These are phyloP conservation scores for Jasminum sambac DNA, from an alignment of 257 asterid genomes.

Conservation along the genomic window DNA sequence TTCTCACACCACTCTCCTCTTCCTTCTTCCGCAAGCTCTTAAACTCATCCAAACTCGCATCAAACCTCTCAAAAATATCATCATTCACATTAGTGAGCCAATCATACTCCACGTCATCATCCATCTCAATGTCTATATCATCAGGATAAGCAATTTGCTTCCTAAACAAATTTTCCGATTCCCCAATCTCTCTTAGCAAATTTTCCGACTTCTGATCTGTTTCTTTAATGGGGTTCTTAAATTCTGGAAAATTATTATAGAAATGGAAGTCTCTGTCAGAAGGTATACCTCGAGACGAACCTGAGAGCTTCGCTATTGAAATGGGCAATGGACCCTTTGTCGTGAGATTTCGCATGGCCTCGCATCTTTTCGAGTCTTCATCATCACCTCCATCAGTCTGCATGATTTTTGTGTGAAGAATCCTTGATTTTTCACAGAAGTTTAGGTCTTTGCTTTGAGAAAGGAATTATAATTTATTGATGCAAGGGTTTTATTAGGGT, in stretches of 20 bases:
- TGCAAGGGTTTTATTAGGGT: slow-evolving; percentile 48
- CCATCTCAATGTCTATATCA: slow-evolving; percentile 56
- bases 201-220: slow-evolving; percentile 51
- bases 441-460: slow-evolving; percentile 11
- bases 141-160: slow-evolving; percentile 53
- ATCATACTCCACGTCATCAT: slow-evolving; percentile 69
- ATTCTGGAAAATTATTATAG: slow-evolving; percentile 76
- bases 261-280: slow-evolving; percentile 75
- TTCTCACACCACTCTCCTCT: slow-evolving; percentile 61
- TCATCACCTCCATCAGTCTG: slow-evolving; percentile 63
- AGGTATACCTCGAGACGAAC: slow-evolving; percentile 79
- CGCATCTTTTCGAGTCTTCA: slow-evolving; percentile 35
- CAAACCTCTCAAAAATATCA: slow-evolving; percentile 66
- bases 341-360: slow-evolving; percentile 42
- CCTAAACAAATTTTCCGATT: slow-evolving; percentile 51
- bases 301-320: slow-evolving; percentile 69
- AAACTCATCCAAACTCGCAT: slow-evolving; percentile 71
- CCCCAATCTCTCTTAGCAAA: slow-evolving; percentile 52
- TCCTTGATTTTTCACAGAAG: neutral
- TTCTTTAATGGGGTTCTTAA: slow-evolving; percentile 55
- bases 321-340: slow-evolving; percentile 49
- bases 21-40: slow-evolving; percentile 45
- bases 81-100: slow-evolving; percentile 81
- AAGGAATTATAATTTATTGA: slow-evolving; percentile 5
- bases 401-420: slow-evolving; percentile 32